Percentiles rank a stretch among this genome's conserved stretches.
These are phyloP conservation scores for Sporisorium exsertum DNA, from an alignment of 1,284 basidiomycete genomes.

Conservation along the genomic window DNA sequence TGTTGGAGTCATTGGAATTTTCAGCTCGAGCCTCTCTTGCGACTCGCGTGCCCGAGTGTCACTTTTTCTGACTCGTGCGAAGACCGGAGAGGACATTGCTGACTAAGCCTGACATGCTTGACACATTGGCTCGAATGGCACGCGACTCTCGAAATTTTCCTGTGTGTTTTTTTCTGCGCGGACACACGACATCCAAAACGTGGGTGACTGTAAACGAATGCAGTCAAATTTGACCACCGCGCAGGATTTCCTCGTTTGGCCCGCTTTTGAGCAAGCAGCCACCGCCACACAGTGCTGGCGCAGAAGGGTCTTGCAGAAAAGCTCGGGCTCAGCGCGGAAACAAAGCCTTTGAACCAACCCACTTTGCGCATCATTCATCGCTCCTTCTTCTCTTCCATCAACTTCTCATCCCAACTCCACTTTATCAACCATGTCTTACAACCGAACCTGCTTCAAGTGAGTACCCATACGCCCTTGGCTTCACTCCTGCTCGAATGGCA, in stretches of 20 bases:
- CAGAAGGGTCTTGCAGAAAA: not conserved
- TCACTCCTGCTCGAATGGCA: not conserved
- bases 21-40: not conserved
- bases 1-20: not conserved
- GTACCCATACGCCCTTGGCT: slow-evolving; percentile 2
- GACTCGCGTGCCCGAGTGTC: slow-evolving; percentile 42
- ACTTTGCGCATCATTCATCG: slow-evolving; percentile 17
- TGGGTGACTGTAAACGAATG: not conserved
- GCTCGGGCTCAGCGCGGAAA: not conserved
- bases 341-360: slow-evolving; percentile 8
- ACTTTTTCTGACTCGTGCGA: slow-evolving; percentile 43
- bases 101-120: slow-evolving; percentile 34
- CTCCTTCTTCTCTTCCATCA: slow-evolving; percentile 10
- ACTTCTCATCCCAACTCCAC: slow-evolving; percentile 7
- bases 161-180: too few species aligned
- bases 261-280: too few species aligned
- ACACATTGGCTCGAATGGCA: not conserved
- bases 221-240: not conserved
- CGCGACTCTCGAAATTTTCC: slow-evolving; percentile 5
- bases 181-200: slow-evolving; percentile 35
- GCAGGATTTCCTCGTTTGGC: slow-evolving; percentile 10
- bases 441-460: slow-evolving; percentile 60
- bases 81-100: not conserved
- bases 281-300: too few species aligned
- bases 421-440: slow-evolving; percentile 42